Conservation (phyloP, 768 basidiomycete genomes). For the Rhizopogon rudus region DNA sequence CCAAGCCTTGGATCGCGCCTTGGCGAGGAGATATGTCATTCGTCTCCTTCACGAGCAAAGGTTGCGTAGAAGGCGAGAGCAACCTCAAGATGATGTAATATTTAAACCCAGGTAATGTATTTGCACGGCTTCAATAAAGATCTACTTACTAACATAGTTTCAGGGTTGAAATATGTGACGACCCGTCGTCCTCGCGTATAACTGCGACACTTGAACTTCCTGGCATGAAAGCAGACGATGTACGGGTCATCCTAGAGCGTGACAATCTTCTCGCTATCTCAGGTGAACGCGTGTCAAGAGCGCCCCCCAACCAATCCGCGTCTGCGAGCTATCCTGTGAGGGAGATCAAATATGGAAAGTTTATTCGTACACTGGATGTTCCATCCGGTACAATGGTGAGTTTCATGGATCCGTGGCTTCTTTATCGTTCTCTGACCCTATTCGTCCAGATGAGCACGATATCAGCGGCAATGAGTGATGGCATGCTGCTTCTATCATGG, state of each 20-base stretch:
- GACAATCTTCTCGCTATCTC: slow-evolving; percentile 27
- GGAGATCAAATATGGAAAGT: slow-evolving; percentile 37
- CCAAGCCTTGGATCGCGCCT: slow-evolving; percentile 25
- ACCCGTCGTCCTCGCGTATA: slow-evolving; percentile 25
- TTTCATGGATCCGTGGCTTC: slow-evolving; percentile 2
- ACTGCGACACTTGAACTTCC: slow-evolving; percentile 36
- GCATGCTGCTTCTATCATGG: slow-evolving; percentile 36
- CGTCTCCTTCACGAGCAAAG: slow-evolving; percentile 18
- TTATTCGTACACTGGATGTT: slow-evolving; percentile 30
- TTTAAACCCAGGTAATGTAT: slow-evolving; percentile 26
- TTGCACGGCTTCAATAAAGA: not conserved
- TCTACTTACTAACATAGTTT: slow-evolving; percentile 10
- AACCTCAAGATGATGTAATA: slow-evolving; percentile 22
- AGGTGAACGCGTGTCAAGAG: slow-evolving; percentile 23
- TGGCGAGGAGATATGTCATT: slow-evolving; percentile 26
- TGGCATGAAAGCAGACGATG: slow-evolving; percentile 31
- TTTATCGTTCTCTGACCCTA: not conserved
- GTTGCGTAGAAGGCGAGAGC: slow-evolving; percentile 13
- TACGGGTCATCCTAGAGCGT: slow-evolving; percentile 29
- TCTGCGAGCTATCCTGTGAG: slow-evolving; percentile 23
- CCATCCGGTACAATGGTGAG: slow-evolving; percentile 33
- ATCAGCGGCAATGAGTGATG: slow-evolving; percentile 34
- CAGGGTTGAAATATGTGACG: slow-evolving; percentile 38
- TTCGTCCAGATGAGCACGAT: slow-evolving; percentile 29
- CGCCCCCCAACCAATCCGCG: slow-evolving; percentile 12